A percentile compares a stretch with the other conserved stretches of the same genome.
These are phyloP conservation scores for Pichia manshurica DNA, from an alignment of 805 yeast genomes.

Conservation along the genomic window DNA sequence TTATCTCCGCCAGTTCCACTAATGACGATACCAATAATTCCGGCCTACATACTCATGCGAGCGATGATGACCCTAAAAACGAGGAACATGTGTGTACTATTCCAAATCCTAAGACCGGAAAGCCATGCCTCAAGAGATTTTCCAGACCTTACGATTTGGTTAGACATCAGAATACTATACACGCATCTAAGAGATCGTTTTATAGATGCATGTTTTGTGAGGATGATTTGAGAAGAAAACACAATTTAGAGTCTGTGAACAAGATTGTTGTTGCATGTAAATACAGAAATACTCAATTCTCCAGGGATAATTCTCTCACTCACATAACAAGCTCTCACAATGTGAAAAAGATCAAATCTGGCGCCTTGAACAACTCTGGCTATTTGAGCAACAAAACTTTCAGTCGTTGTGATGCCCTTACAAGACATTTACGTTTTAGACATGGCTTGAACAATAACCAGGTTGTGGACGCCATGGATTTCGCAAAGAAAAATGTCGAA, in stretches of 20 bases:
- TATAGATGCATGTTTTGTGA: constrained; percentile 87
- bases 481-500: constrained; percentile 74
- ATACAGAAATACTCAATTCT: constrained; percentile 25
- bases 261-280: constrained; percentile 32
- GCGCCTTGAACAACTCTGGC: constrained; percentile 22
- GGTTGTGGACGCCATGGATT: constrained; percentile 65
- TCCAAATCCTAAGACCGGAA: constrained; percentile 54
- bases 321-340: constrained; percentile 29
- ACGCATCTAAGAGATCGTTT: constrained; percentile 78
- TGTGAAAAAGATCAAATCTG: constrained; percentile 35
- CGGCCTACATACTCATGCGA: neutral
- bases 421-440: constrained; percentile 88
- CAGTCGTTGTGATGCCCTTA: constrained; percentile 89
- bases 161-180: constrained; percentile 95
- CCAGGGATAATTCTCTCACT: constrained; percentile 27
- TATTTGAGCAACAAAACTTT: constrained; percentile 57
- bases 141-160: constrained; percentile 93
- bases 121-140: constrained; percentile 69
- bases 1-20: too few species aligned
- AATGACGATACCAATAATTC: neutral
- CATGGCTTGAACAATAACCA: constrained; percentile 66
- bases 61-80: constrained; percentile 6
- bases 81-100: constrained; percentile 52
- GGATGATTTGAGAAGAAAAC: constrained; percentile 46
- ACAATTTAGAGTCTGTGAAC: constrained; percentile 40